phyloP scores from a whole-genome alignment of 306 rosid species.

The Oemleria cerasiformis region DNA sequence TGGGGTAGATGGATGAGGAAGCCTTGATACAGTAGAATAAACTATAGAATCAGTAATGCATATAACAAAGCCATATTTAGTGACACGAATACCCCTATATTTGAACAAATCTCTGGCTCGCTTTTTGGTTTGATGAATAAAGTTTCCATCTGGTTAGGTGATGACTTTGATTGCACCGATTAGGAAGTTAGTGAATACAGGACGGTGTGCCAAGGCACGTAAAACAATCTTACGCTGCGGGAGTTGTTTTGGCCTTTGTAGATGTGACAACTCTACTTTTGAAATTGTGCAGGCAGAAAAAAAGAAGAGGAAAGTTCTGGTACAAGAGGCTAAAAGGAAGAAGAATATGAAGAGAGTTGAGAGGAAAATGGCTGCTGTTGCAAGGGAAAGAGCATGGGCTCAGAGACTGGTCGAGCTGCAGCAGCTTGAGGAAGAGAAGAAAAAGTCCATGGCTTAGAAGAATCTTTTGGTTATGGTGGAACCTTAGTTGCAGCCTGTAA shows the following conservation, averaged over 20 bases:
- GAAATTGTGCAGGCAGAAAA: constrained; percentile 56
- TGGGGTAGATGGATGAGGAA: neutral
- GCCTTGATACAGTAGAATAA: neutral
- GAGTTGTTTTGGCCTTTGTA: neutral
- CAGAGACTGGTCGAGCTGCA: constrained; percentile 66
- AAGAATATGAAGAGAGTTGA: constrained; percentile 69
- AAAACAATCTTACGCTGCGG: neutral
- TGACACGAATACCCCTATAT: neutral
- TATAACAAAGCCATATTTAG: neutral
- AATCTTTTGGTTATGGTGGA: neutral
- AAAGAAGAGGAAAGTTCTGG: constrained; percentile 66
- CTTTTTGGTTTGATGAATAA: neutral
- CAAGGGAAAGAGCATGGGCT: constrained; percentile 77
- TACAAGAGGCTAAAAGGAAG: constrained; percentile 83
- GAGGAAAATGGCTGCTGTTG: constrained; percentile 94
- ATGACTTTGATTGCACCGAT: neutral
- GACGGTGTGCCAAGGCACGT: neutral
- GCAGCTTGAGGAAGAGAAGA: constrained; percentile 67
- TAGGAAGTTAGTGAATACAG: neutral
- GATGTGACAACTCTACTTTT: neutral
- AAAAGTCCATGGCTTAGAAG: constrained; percentile 43
- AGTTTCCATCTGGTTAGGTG: neutral
- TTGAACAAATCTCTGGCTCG: neutral
- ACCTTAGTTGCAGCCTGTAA: constrained; percentile 15
- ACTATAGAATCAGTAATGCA: neutral